These are phyloP conservation scores for Conticribra guillardii DNA, from an alignment of 108 stramenopile genomes.

Conservation along the genomic window DNA sequence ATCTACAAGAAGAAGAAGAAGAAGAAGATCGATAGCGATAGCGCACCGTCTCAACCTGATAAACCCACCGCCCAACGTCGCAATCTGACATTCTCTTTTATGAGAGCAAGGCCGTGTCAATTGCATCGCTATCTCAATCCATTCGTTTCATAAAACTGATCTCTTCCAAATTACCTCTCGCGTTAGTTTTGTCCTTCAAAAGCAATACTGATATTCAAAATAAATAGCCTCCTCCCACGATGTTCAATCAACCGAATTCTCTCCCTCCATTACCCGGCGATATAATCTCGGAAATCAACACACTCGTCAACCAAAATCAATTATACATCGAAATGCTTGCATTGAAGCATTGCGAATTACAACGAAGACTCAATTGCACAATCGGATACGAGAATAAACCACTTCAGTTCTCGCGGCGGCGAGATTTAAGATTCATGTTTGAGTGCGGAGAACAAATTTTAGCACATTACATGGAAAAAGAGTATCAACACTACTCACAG, in stretches of 20 bases:
- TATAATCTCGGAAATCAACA: conserved; percentile 6
- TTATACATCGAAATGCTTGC: conserved; percentile 8
- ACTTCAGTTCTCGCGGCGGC: background rate
- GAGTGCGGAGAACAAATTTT: conserved; percentile 1
- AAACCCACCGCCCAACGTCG: too few relatives aligned
- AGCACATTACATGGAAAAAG: conserved; percentile 1
- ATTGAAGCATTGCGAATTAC: conserved; percentile 3
- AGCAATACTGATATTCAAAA: too few relatives aligned
- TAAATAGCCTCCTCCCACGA: too few relatives aligned
- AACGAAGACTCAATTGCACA: background rate
- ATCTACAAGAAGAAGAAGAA: too few relatives aligned
- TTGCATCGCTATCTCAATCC: too few relatives aligned
- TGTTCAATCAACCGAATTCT: background rate
- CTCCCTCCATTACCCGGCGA: background rate
- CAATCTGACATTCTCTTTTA: too few relatives aligned
- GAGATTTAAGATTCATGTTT: background rate
- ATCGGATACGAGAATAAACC: background rate
- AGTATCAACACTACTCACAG: background rate
- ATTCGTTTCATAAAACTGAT: too few relatives aligned
- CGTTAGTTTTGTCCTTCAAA: too few relatives aligned
- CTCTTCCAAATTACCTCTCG: too few relatives aligned
- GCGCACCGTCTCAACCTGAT: too few relatives aligned
- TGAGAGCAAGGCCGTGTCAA: too few relatives aligned
- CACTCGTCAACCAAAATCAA: conserved; percentile 4
- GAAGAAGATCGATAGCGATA: too few relatives aligned